These are phyloP conservation scores for Boletellus sp. DNA, from an alignment of 768 basidiomycete species.

Conservation along the genomic window DNA sequence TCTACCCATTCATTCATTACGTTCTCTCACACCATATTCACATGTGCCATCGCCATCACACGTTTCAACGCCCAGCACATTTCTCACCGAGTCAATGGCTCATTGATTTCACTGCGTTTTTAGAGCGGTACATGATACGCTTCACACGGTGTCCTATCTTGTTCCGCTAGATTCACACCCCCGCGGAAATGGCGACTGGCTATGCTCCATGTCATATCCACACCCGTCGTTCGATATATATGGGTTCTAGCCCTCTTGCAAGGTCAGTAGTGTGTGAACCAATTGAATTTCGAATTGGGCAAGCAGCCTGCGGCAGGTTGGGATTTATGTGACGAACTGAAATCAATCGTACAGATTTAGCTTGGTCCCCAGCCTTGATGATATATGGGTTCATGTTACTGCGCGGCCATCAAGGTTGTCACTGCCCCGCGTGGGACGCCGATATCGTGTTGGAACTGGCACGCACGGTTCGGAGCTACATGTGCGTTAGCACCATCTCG, in stretches of 20 bases:
- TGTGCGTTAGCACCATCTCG: background rate
- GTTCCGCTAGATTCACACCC: background rate
- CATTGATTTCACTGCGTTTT: slow-evolving; percentile 5
- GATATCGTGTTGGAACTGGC: too few relatives aligned
- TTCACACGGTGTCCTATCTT: slow-evolving; percentile 2
- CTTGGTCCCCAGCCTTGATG: too few relatives aligned
- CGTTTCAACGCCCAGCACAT: background rate
- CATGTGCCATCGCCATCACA: slow-evolving; percentile 10
- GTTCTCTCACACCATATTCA: slow-evolving; percentile 3
- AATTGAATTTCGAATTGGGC: slow-evolving; percentile 9
- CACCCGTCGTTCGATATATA: background rate
- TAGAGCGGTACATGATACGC: slow-evolving; percentile 1
- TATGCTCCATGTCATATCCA: slow-evolving; percentile 13
- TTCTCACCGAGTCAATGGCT: slow-evolving; percentile 4
- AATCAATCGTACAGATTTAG: too few relatives aligned
- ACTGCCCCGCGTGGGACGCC: too few relatives aligned
- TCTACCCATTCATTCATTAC: slow-evolving; percentile 10
- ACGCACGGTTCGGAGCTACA: background rate
- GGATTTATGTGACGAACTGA: too few relatives aligned
- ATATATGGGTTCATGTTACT: too few relatives aligned
- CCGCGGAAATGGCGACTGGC: slow-evolving; percentile 18
- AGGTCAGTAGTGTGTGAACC: background rate
- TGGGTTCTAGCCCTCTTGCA: background rate
- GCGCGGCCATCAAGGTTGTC: too few relatives aligned
- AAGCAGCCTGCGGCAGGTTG: too few relatives aligned